phyloP scores from a whole-genome alignment of 164 flowering plant genomes.

The Chimonanthus praecox region DNA sequence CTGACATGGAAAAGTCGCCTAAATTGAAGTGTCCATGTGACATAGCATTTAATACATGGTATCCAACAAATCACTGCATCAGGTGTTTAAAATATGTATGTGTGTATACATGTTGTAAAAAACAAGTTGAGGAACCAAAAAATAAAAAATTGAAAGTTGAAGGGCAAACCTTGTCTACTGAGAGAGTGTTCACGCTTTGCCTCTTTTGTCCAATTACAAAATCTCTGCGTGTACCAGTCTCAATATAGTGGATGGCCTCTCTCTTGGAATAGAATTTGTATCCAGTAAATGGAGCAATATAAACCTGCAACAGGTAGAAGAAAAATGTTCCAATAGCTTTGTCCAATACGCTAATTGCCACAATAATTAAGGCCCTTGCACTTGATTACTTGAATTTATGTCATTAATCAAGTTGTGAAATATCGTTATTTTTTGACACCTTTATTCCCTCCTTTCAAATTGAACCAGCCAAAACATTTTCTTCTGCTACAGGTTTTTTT shows the following conservation, averaged over 20 bases:
- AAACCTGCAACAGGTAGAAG: slow-evolving; percentile 21
- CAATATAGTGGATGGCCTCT: neutral
- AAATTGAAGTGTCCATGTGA: no score
- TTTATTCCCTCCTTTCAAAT: no score
- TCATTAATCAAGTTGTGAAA: neutral
- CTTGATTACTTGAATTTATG: neutral
- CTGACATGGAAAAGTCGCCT: no score
- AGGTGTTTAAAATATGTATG: neutral
- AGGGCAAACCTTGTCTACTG: slow-evolving; percentile 3
- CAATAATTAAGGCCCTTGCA: neutral
- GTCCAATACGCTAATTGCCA: neutral
- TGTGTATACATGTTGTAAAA: no score
- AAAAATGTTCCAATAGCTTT: neutral
- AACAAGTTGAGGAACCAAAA: neutral
- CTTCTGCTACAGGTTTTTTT: no score
- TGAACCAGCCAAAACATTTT: no score
- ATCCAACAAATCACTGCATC: neutral
- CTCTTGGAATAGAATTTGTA: slow-evolving; percentile 3
- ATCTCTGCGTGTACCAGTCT: neutral
- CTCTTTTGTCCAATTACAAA: neutral
- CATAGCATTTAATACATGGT: no score
- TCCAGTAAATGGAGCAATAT: slow-evolving; percentile 21
- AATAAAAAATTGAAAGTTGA: neutral
- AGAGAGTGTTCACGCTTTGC: neutral
- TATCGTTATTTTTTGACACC: no score